A percentile compares a stretch with the other conserved stretches of the same genome.
Evolutionary conservation across 2,329 filamentous ascomycete species (phyloP).

Genomic region (Exophiala dermatitidis): DNA sequence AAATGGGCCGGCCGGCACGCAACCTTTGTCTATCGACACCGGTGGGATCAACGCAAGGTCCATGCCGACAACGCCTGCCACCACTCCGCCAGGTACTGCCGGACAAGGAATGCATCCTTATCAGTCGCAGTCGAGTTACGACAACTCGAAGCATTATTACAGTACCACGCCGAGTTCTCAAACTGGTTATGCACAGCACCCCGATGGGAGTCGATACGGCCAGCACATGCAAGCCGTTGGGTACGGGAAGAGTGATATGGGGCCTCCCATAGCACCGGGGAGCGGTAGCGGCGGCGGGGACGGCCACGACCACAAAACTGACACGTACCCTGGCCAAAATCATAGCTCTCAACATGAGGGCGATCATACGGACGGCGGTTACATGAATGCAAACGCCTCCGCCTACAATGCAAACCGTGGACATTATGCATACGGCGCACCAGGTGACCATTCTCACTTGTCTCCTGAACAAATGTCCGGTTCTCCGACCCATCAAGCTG

Average conservation of each 20-base stretch:
- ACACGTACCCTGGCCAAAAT: slow-evolving; percentile 51
- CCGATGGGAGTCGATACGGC: slow-evolving; percentile 63
- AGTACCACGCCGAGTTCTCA: slow-evolving; percentile 60
- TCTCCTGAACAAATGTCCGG: slow-evolving; percentile 69
- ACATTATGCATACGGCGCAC: slow-evolving; percentile 68
- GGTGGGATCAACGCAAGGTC: slow-evolving; percentile 65
- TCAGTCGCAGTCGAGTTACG: slow-evolving; percentile 63
- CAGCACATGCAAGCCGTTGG: slow-evolving; percentile 46
- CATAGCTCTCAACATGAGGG: slow-evolving; percentile 57
- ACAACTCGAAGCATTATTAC: slow-evolving; percentile 69
- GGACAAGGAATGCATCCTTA: slow-evolving; percentile 76
- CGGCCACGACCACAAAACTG: slow-evolving; percentile 60
- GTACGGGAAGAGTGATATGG: slow-evolving; percentile 84
- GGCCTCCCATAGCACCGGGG: slow-evolving; percentile 61
- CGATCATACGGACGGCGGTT: slow-evolving; percentile 67
- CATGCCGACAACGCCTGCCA: slow-evolving; percentile 84
- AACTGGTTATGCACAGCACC: slow-evolving; percentile 60
- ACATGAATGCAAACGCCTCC: slow-evolving; percentile 71
- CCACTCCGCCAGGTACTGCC: slow-evolving; percentile 72
- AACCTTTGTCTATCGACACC: slow-evolving; percentile 75
- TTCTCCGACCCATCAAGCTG: slow-evolving; percentile 70
- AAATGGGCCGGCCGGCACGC: slow-evolving; percentile 53
- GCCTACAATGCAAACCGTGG: slow-evolving; percentile 64
- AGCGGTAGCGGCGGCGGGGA: slow-evolving; percentile 53
- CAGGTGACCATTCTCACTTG: slow-evolving; percentile 67